Base-by-base conservation (phyloP, 345 rosid genomes). In the Geranium rotundifolium region DNA sequence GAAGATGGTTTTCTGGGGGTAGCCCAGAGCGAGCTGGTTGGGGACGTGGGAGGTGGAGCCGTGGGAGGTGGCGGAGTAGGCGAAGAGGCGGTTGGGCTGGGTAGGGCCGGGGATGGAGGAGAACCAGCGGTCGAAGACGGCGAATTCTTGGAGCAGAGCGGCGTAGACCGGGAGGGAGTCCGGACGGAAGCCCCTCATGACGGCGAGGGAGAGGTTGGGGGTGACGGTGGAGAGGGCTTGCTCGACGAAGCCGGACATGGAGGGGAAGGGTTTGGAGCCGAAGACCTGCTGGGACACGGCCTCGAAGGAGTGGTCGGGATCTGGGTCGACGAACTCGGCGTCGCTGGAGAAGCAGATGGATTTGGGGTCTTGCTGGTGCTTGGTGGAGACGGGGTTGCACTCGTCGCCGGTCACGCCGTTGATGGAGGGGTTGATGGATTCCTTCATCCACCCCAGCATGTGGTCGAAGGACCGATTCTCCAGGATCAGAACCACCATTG, bases 61-160 rank as follows among this genome's bases (percentile, higher is more conserved):
- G 73, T 89, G 98, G 18, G 98, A 92, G 19, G 96, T 89, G 31
- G 95, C 96, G 2, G 98, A 92, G 64, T 92, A 92, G 9, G 84
- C 89, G 34, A 87, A 89, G 12, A 92, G 72, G 69, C 98, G 82
- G 65, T 92, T 92, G 52, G 98, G 98, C 69, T 92, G 98, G 16
- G 96, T 92, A 17, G 98, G 98, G 56, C 98, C 98, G 8, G 98
- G 96, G 52, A 92, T 89, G 3, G 98, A 87, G 65, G 91, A 85
- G 70, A 92, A 92, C 98, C 98, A 92, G 18, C 93, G 76, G 71
- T 92, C 96, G 54, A 85, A 92, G 23, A 85, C 88, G 6, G 96
- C 95, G 56, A 85, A 92, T 63, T 92, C 89, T 16, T 68, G 67
- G 1, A 92, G 85, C 1, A 92, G 69, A 41, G 89, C 64, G 0